Base-by-base conservation (phyloP, 176 grass and related monocot genomes). In the Pontederia crassipes region DNA sequence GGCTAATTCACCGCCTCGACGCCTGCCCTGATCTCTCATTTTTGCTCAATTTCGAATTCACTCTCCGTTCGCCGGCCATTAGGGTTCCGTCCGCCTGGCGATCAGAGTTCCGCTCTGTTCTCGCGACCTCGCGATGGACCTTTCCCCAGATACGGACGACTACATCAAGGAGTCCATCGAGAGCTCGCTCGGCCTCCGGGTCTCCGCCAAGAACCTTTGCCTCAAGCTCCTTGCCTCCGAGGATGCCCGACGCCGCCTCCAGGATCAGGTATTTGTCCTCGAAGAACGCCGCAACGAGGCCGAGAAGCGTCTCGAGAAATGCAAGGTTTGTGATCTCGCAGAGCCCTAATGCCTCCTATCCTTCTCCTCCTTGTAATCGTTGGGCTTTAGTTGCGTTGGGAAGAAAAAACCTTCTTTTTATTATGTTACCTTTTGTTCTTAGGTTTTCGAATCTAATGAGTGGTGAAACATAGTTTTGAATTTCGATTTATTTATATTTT, bases 231-330 rank as follows among this genome's bases (percentile, higher is more conserved):
- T 87, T 45, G 75, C 91, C 49, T 87, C 83, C 47, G 86, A 95
- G 83, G 86, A 90, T 45, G 77, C 49, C 0, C 77, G 86, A 61
- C 83, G 32, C 83, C 83, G 83, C 64, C 83, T 95, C 58, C 86
- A 95, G 77, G 78, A 82, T 72, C 86, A 87, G 53, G 50, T 95
- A n/a, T 90, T 95, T 77, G 45, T 79, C 29, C 83, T 95, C 13
- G 78, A 90, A 71, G 91, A 90, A 26, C 71, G 77, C 49, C 86
- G 90, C 59, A 69, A 53, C 35, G 77, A 78, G n/a, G 57, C 85
- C 54, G 27, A 74, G 7, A 81, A 81, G 67, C 80, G 86, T 12
- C 48, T 87, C 62, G 62, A 90, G 0, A 69, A 72, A 8, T 55
- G 62, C 55, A 87, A 70, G 80, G 86, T 85, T 28, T 0, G 4